Evolutionary conservation across 2,329 filamentous ascomycete species (phyloP), one percentile per base, ranked within the genome.

Genomic region (Colletotrichum paranaense): DNA sequence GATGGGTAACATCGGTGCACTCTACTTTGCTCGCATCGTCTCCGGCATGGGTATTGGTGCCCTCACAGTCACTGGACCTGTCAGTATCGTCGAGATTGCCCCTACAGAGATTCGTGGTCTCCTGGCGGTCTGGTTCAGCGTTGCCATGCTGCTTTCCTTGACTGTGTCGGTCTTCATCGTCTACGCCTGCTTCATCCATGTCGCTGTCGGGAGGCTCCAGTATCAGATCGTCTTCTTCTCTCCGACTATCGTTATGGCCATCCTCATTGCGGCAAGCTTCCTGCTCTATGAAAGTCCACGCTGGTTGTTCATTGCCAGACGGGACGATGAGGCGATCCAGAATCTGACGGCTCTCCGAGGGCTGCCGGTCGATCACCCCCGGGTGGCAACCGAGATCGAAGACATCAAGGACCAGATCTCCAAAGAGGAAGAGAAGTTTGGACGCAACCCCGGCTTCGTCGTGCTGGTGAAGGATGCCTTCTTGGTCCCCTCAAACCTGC

Each of bases 81-180:
- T 85, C 68, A 79, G 79, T 6, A 80, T 85, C 42, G 42, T 49
- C 5, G 84, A 85, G 74, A 81, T 85, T 19, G 81, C 84, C 1
- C 83, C 84, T 0, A 73, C 78, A 6, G 82, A 83, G 68, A 82
- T 84, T 2, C 81, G 83, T 6, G 83, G 84, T 12, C 76, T 86
- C 1, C 66, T 85, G 9, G 76, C 80, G 0, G 75, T 78, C 0
- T 84, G 82, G 83, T 85, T 82, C 75, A 80, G 68, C 49, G 79
- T 84, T 1, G 78, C 77, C n/a, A 82, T 86, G 80, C 19, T 49
- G 16, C 42, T 49, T 4, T 49, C 42, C 65, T 80, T 83, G 53
- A 80, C 79, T 0, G 42, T 49, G 7, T 76, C 80, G 24, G 57
- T 76, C 63, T 81, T 86, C 65, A 78, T 76, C 26, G 81, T 83